Evolutionary conservation across 2,329 filamentous ascomycete species (phyloP).

Genomic region (Xylariaceae sp.): DNA sequence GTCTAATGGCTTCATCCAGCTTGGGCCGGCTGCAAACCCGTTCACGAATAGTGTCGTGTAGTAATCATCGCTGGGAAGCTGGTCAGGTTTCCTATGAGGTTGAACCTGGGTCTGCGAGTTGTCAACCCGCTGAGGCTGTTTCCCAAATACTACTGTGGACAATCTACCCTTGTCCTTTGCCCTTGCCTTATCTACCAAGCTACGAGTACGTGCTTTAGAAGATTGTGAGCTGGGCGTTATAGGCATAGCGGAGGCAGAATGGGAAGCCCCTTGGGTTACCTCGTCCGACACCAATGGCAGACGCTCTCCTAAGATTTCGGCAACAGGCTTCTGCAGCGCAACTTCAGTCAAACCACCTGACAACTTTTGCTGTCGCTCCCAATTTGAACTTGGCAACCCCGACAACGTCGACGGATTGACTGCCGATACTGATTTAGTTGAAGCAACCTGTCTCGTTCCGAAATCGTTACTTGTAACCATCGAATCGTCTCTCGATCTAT

Average conservation of each 20-base stretch:
- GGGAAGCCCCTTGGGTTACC: constrained; percentile 19
- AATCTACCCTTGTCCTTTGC: constrained; percentile 59
- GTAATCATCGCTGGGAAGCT: constrained; percentile 55
- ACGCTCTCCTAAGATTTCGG: constrained; percentile 30
- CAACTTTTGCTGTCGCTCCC: constrained; percentile 5
- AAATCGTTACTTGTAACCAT: neutral
- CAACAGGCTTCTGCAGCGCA: constrained; percentile 31
- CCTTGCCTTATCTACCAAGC: constrained; percentile 45
- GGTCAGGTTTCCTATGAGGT: constrained; percentile 37
- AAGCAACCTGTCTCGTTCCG: neutral
- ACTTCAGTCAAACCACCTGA: constrained; percentile 22
- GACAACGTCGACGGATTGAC: neutral
- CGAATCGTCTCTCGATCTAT: neutral
- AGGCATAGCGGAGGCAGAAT: constrained; percentile 18
- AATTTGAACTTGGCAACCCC: neutral
- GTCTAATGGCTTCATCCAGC: constrained; percentile 59
- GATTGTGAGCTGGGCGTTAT: constrained; percentile 31
- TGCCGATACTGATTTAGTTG: neutral
- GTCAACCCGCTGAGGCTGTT: constrained; percentile 48
- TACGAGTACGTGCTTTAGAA: constrained; percentile 25
- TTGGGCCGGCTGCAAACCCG: constrained; percentile 49
- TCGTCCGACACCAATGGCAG: constrained; percentile 12
- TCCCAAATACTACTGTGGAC: constrained; percentile 74
- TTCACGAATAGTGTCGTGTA: constrained; percentile 59
- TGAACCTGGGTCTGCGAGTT: constrained; percentile 40